These are phyloP conservation scores for Pugionium dolabratum DNA, from an alignment of 345 rosid species.

Conservation along the genomic window DNA sequence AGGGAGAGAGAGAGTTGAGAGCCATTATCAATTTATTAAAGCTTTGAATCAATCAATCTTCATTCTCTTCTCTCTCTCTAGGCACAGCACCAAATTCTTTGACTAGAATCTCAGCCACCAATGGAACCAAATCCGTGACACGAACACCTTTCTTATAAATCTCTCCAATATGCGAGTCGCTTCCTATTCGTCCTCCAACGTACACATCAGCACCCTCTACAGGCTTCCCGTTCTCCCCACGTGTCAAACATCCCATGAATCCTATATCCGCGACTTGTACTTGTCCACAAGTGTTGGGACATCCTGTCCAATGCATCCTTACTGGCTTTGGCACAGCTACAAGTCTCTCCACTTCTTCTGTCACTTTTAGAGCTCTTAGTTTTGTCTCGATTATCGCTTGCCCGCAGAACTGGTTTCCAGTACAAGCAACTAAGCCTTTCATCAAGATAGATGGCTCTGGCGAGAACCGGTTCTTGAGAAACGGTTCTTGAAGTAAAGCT, in stretches of 20 bases:
- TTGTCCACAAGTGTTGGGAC: constrained; percentile 89
- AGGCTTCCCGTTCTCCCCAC: constrained; percentile 72
- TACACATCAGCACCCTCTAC: constrained; percentile 84
- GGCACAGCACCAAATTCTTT: constrained; percentile 80
- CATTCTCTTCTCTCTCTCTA: constrained; percentile 80
- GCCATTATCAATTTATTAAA: background rate
- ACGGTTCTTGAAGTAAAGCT: constrained; percentile 65
- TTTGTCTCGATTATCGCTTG: constrained; percentile 96
- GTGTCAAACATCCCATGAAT: constrained; percentile 90
- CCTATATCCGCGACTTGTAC: constrained; percentile 96
- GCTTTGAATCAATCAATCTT: constrained; percentile 50
- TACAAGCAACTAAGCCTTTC: constrained; percentile 91
- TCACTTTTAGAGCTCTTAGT: constrained; percentile 79
- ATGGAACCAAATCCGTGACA: constrained; percentile 78
- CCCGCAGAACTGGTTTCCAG: constrained; percentile 91
- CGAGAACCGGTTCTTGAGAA: constrained; percentile 57
- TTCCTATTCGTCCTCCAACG: constrained; percentile 85
- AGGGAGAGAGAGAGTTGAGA: constrained; percentile 10
- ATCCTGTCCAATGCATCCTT: constrained; percentile 99
- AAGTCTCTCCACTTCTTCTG: constrained; percentile 77
- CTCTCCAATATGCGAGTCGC: constrained; percentile 80
- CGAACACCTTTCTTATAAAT: constrained; percentile 80
- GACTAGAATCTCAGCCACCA: constrained; percentile 75
- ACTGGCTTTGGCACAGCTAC: constrained; percentile 61
- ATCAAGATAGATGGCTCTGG: constrained; percentile 78